Base-by-base conservation (phyloP, 805 yeast genomes). In the Ogataea ramenticola region DNA sequence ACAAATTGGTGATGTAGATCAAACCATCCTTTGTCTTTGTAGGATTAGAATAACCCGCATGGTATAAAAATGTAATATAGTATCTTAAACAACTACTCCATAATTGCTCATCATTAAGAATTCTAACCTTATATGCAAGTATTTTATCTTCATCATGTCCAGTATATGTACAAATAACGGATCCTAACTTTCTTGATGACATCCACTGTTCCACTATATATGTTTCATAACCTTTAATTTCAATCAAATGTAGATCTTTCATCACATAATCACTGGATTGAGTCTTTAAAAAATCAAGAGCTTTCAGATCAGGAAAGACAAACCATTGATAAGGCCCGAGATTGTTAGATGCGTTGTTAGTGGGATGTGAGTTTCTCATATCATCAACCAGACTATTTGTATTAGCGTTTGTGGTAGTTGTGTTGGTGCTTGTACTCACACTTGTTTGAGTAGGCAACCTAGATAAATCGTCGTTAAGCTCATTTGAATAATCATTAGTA, bases 131-230 rank as follows among this genome's bases (percentile, higher is more conserved):
- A 31, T 67, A 58, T 2, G 82, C 95, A 17, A 68, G 61, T 0
- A 88, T 74, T 26, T 65, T 64, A 51, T 88, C 86, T n/a, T 70
- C 68, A 5, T 76, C 57, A 56, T 88, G 86, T 3, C 99, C 99
- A 0, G 98, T 91, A 61, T 76, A 93, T 0, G 91, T 78, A 1
- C 93, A 79, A 16, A 91, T 81, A 5, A 85, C 71, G 1, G 83
- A 72, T 22, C 86, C 80, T 12, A 79, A 66, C 36, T 75, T 70
- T 38, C 98, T 69, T 46, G 80, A 81, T 30, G 83, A 72, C 3
- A 86, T 82, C 99, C 99, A 93, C 61, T 91, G 97, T 60, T 93
- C 98, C 11, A 91, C 96, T 33, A 93, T 70, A 60, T 93, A 93
- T 15, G 86, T 75, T 62, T 93, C 98, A 58, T 84, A 88, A 1